phyloP scores from a whole-genome alignment of 2,329 filamentous ascomycete species.

The Nothophaeocryptopus gaeumannii region DNA sequence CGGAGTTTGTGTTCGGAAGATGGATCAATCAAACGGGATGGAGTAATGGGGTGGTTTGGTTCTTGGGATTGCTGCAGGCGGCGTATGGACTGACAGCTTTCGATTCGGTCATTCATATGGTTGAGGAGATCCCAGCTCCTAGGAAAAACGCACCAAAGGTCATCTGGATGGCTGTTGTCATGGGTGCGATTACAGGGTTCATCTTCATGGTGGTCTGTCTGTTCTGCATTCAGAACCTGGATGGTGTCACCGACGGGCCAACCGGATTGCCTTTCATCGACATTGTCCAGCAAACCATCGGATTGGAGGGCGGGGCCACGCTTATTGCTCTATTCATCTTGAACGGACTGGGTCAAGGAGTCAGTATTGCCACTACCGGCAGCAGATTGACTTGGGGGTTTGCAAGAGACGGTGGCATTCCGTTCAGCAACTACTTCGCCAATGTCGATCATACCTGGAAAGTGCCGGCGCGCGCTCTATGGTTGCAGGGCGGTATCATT shows the following conservation, averaged over 20 bases:
- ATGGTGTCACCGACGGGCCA: slow-evolving; percentile 42
- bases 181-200: slow-evolving; percentile 48
- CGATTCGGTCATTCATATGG: slow-evolving; percentile 59
- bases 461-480: slow-evolving; percentile 53
- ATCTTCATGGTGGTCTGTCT: slow-evolving; percentile 57
- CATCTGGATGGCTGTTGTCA: slow-evolving; percentile 53
- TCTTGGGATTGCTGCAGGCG: slow-evolving; percentile 56
- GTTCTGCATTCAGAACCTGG: slow-evolving; percentile 54
- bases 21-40: slow-evolving; percentile 56
- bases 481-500: slow-evolving; percentile 50
- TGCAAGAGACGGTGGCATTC: slow-evolving; percentile 28
- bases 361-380: slow-evolving; percentile 48
- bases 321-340: slow-evolving; percentile 55
- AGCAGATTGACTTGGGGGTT: slow-evolving; percentile 30
- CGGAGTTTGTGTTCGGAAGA: slow-evolving; percentile 52
- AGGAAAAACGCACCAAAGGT: slow-evolving; percentile 51
- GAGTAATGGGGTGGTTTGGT: slow-evolving; percentile 57
- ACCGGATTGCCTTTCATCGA: slow-evolving; percentile 60
- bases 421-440: slow-evolving; percentile 29
- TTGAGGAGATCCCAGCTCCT: slow-evolving; percentile 56
- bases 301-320: slow-evolving; percentile 44
- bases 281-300: slow-evolving; percentile 54
- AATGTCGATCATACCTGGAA: slow-evolving; percentile 50
- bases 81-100: slow-evolving; percentile 58
- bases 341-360: slow-evolving; percentile 55